Percentiles rank a stretch among this genome's conserved stretches.
phyloP scores from a whole-genome alignment of 257 asterid species.

The Capsicum pubescens region DNA sequence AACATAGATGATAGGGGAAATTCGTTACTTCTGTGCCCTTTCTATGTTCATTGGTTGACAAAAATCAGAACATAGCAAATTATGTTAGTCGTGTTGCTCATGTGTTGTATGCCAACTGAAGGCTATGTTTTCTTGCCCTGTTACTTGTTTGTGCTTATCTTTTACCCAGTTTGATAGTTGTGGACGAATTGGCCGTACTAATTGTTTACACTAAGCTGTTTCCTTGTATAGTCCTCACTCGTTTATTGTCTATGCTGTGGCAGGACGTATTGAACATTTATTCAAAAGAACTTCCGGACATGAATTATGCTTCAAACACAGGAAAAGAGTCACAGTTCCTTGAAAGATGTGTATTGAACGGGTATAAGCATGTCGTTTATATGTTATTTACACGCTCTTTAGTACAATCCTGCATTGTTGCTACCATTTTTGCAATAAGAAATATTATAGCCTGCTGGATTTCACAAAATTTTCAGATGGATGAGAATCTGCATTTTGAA shows the following conservation, averaged over 20 bases:
- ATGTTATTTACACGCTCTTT: background rate
- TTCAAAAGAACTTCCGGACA: slow-evolving; percentile 75
- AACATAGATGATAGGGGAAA: too few relatives aligned
- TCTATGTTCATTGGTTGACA: too few relatives aligned
- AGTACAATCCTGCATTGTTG: background rate
- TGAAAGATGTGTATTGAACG: slow-evolving; percentile 81
- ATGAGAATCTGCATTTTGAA: slow-evolving; percentile 23
- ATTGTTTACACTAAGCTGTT: background rate
- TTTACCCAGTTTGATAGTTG: background rate
- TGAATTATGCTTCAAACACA: background rate
- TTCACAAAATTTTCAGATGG: background rate
- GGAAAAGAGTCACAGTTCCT: slow-evolving; percentile 75
- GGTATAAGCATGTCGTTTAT: slow-evolving; percentile 48
- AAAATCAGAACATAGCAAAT: too few relatives aligned
- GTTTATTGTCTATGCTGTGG: slow-evolving; percentile 26
- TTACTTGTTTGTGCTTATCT: background rate
- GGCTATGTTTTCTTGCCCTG: background rate
- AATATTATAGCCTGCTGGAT: background rate
- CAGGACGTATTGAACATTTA: slow-evolving; percentile 79
- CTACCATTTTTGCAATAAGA: background rate
- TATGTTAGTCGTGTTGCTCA: background rate
- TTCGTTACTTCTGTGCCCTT: too few relatives aligned
- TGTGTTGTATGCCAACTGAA: background rate
- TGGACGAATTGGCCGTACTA: slow-evolving; percentile 15
- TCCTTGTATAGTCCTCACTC: background rate